phyloP scores from a whole-genome alignment of 116 monocot genomes.

The Papilionanthe hybrid region DNA sequence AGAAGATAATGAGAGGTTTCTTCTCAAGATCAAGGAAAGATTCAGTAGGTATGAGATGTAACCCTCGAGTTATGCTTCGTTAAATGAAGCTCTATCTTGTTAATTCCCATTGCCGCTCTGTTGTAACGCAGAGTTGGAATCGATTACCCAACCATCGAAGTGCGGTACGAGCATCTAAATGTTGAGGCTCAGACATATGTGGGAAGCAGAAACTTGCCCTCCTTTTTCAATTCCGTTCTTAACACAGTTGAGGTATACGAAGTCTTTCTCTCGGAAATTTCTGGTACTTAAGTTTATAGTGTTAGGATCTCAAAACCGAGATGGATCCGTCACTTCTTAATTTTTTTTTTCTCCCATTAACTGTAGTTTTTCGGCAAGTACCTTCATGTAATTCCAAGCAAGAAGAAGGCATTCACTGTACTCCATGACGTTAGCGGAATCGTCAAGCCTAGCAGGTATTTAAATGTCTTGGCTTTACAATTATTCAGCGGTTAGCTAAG shows the following conservation, averaged over 20 bases:
- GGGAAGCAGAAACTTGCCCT: slow-evolving; percentile 41
- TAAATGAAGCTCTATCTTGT: background rate
- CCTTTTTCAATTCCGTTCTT: slow-evolving; percentile 24
- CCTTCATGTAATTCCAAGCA: slow-evolving; percentile 12
- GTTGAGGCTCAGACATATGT: slow-evolving; percentile 33
- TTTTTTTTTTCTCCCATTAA: background rate
- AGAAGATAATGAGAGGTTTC: slow-evolving; percentile 57
- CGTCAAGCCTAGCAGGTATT: slow-evolving; percentile 6
- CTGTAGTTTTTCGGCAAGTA: slow-evolving; percentile 11
- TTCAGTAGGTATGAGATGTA: slow-evolving; percentile 32
- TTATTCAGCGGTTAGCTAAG: too few species aligned
- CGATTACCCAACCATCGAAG: slow-evolving; percentile 35
- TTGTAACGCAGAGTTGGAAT: slow-evolving; percentile 18
- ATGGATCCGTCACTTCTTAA: background rate
- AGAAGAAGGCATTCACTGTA: slow-evolving; percentile 15
- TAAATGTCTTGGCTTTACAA: too few species aligned
- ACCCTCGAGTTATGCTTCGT: background rate
- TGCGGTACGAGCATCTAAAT: slow-evolving; percentile 34
- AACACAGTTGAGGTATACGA: slow-evolving; percentile 19
- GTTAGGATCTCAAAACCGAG: too few species aligned
- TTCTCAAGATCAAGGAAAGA: slow-evolving; percentile 51
- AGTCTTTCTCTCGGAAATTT: too few species aligned
- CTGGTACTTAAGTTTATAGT: too few species aligned
- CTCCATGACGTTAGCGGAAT: slow-evolving; percentile 19
- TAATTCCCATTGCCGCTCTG: background rate